These are phyloP conservation scores for Hypoxylon sp. DNA, from an alignment of 2,329 filamentous ascomycete species.

Conservation along the genomic window DNA sequence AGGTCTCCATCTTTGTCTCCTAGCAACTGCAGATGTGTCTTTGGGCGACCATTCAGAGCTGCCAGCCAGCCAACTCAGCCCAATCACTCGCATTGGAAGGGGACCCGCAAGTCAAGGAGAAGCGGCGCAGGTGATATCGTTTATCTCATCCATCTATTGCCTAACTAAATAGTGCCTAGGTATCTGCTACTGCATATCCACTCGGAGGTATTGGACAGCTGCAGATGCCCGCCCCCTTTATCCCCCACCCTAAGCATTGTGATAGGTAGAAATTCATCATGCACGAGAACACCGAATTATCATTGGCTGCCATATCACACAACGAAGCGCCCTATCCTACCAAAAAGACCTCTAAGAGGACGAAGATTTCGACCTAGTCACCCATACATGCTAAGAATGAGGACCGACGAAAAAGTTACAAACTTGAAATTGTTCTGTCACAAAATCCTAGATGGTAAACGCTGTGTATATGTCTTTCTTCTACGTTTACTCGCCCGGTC, in stretches of 20 bases:
- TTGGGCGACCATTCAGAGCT: conserved; percentile 28
- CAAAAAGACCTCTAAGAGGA: conserved; percentile 32
- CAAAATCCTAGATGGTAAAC: neutral
- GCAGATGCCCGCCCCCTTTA: conserved; percentile 35
- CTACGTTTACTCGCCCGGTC: neutral
- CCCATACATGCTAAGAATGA: conserved; percentile 12
- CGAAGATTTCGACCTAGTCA: conserved; percentile 18
- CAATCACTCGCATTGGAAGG: conserved; percentile 30
- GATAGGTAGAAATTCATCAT: conserved; percentile 44
- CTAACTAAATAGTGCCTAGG: conserved; percentile 11
- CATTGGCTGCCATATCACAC: conserved; percentile 46
- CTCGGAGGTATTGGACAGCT: conserved; percentile 42
- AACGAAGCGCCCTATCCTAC: conserved; percentile 49
- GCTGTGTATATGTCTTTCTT: neutral
- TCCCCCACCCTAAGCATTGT: conserved; percentile 30
- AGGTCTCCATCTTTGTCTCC: conserved; percentile 17
- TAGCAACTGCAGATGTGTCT: conserved; percentile 26
- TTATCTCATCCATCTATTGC: conserved; percentile 15
- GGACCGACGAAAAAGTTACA: conserved; percentile 3
- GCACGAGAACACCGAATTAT: conserved; percentile 33
- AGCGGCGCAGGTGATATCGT: conserved; percentile 22
- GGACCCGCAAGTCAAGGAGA: conserved; percentile 32
- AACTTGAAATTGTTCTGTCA: neutral
- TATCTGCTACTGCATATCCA: conserved; percentile 24
- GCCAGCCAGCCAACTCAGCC: conserved; percentile 16